Evolutionary conservation across 495 filamentous ascomycete species (phyloP).

Genomic region (Rhypophila decipiens): DNA sequence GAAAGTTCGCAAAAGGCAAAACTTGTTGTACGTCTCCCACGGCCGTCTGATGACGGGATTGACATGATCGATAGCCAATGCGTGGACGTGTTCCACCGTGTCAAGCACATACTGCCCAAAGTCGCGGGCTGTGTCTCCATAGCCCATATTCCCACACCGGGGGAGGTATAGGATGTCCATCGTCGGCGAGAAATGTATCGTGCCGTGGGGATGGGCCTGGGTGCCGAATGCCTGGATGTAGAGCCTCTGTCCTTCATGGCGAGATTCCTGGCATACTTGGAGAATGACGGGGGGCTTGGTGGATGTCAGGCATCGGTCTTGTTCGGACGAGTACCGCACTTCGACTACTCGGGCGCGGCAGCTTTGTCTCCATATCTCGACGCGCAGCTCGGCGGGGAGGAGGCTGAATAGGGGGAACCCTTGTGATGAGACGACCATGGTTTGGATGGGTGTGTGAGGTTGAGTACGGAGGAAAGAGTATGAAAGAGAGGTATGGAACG

Average conservation of each 20-base stretch:
- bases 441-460: neutral
- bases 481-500: neutral
- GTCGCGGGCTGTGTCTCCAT: conserved; percentile 37
- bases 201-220: conserved; percentile 17
- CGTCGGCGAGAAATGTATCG: conserved; percentile 38
- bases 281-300: conserved; percentile 36
- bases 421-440: neutral
- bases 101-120: conserved; percentile 26
- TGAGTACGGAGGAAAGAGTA: neutral
- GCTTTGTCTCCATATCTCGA: conserved; percentile 41
- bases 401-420: conserved; percentile 29
- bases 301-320: conserved; percentile 27
- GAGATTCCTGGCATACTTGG: conserved; percentile 37
- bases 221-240: conserved; percentile 39
- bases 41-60: conserved; percentile 37
- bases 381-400: conserved; percentile 44
- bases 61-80: conserved; percentile 45
- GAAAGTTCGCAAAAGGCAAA: conserved; percentile 38
- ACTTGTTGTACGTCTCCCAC: conserved; percentile 50
- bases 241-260: conserved; percentile 33
- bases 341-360: conserved; percentile 36
- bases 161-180: conserved; percentile 46
- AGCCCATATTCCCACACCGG: conserved; percentile 38
- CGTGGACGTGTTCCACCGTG: conserved; percentile 19
- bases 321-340: conserved; percentile 27